Percentiles rank a stretch among this genome's conserved stretches.
These are phyloP conservation scores for Rhinocladiella mackenziei DNA, from an alignment of 2,329 filamentous ascomycete species.

Conservation along the genomic window DNA sequence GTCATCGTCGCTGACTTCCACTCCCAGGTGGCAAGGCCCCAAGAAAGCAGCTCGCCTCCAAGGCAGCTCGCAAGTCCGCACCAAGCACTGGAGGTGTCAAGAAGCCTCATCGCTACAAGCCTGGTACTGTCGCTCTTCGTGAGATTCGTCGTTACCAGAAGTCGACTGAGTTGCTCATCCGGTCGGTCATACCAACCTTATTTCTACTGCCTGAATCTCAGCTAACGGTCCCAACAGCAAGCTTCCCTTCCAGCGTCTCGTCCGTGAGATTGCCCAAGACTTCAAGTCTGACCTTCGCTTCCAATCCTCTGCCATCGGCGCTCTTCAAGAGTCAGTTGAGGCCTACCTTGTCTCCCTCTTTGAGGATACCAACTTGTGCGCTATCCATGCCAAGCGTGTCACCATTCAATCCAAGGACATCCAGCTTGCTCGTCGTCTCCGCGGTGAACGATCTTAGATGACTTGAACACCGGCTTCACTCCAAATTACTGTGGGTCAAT, in stretches of 20 bases:
- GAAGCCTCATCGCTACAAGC: slow-evolving; percentile 90
- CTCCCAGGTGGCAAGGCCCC: slow-evolving; percentile 67
- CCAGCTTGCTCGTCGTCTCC: slow-evolving; percentile 90
- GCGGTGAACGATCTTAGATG: slow-evolving; percentile 80
- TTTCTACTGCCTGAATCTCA: slow-evolving; percentile 80
- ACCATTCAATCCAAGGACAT: slow-evolving; percentile 95
- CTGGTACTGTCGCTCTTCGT: slow-evolving; percentile 91
- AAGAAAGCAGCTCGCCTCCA: slow-evolving; percentile 97
- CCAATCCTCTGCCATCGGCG: slow-evolving; percentile 96
- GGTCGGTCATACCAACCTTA: slow-evolving; percentile 34
- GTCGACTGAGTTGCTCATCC: slow-evolving; percentile 90
- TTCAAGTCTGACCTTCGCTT: slow-evolving; percentile 95
- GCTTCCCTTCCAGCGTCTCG: slow-evolving; percentile 95
- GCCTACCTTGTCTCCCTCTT: slow-evolving; percentile 98
- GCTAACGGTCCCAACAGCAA: slow-evolving; percentile 89
- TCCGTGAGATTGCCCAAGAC: slow-evolving; percentile 93
- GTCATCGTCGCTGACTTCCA: slow-evolving; percentile 25
- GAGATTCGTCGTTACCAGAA: slow-evolving; percentile 99
- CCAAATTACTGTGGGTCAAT: slow-evolving; percentile 14
- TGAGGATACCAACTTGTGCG: slow-evolving; percentile 97
- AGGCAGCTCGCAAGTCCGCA: slow-evolving; percentile 97
- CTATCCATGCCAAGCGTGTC: slow-evolving; percentile 98
- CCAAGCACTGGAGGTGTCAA: slow-evolving; percentile 96
- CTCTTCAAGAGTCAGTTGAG: slow-evolving; percentile 97
- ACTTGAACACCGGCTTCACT: slow-evolving; percentile 7